These are phyloP conservation scores for Fonsecaea erecta DNA, from an alignment of 2,329 filamentous ascomycete genomes.

Conservation along the genomic window DNA sequence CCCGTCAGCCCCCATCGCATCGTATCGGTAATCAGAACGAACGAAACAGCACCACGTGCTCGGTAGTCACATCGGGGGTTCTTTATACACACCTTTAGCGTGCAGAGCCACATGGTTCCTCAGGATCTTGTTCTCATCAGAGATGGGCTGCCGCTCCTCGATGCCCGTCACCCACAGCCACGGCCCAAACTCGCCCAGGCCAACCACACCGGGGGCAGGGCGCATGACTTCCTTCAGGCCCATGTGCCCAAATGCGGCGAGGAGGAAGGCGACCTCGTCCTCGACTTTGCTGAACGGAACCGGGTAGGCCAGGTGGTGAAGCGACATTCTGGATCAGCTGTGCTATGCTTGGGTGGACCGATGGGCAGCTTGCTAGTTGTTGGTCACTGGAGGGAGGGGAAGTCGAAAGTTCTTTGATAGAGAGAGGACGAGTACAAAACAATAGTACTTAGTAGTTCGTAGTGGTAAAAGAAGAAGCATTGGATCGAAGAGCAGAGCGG, in stretches of 20 bases:
- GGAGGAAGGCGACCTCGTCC: conserved; percentile 40
- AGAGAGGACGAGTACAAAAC: too few relatives aligned
- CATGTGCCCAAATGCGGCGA: conserved; percentile 40
- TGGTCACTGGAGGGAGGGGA: too few relatives aligned
- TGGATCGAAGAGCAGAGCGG: too few relatives aligned
- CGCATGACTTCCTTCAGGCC: conserved; percentile 41
- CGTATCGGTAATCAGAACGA: background rate
- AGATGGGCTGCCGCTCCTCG: conserved; percentile 22
- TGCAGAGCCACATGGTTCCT: conserved; percentile 22
- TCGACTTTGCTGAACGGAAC: conserved; percentile 41
- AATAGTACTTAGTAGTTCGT: too few relatives aligned
- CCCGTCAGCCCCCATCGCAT: background rate
- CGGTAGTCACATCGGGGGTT: too few relatives aligned
- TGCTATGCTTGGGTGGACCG: too few relatives aligned
- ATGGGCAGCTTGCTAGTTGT: too few relatives aligned
- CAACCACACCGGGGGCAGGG: conserved; percentile 39
- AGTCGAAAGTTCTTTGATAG: too few relatives aligned
- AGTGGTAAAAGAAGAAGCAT: too few relatives aligned
- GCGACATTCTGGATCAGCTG: conserved; percentile 47
- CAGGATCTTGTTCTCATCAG: conserved; percentile 18
- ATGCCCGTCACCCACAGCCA: conserved; percentile 41
- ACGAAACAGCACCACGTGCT: background rate
- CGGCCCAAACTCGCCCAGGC: conserved; percentile 37
- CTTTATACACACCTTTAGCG: conserved; percentile 26
- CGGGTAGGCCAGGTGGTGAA: conserved; percentile 40